Conservation (phyloP, 2,329 filamentous ascomycete genomes). For the Aspergillus tanneri region DNA sequence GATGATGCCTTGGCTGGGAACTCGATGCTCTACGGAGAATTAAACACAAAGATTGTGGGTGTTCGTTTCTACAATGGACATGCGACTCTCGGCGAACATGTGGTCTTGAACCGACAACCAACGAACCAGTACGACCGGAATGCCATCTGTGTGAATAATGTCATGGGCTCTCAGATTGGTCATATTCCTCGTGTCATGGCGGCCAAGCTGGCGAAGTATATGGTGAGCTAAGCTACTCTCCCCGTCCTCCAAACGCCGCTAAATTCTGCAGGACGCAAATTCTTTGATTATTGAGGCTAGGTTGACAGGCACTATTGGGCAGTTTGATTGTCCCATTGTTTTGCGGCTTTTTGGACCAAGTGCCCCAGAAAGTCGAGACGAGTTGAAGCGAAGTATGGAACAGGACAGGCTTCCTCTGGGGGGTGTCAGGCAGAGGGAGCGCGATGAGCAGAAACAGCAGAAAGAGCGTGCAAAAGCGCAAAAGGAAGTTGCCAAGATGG, state of each 20-base stretch:
- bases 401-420: slow-evolving; percentile 61
- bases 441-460: slow-evolving; percentile 43
- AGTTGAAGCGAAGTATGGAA: slow-evolving; percentile 63
- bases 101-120: slow-evolving; percentile 65
- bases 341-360: slow-evolving; percentile 69
- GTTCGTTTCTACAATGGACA: slow-evolving; percentile 63
- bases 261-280: slow-evolving; percentile 49
- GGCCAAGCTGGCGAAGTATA: slow-evolving; percentile 69
- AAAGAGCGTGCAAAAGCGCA: slow-evolving; percentile 55
- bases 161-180: slow-evolving; percentile 71
- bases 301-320: slow-evolving; percentile 64
- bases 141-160: slow-evolving; percentile 76
- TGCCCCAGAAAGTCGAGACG: slow-evolving; percentile 52
- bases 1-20: slow-evolving; percentile 38
- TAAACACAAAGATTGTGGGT: slow-evolving; percentile 60
- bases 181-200: slow-evolving; percentile 69
- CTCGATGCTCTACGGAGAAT: slow-evolving; percentile 41
- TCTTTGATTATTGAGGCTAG: slow-evolving; percentile 66
- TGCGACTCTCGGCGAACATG: slow-evolving; percentile 62
- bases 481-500: slow-evolving; percentile 39
- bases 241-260: neutral
- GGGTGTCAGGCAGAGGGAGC: slow-evolving; percentile 55
- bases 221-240: slow-evolving; percentile 49
- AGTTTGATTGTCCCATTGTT: slow-evolving; percentile 70
- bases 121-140: slow-evolving; percentile 69